Percentiles rank a stretch among this genome's conserved stretches.
phyloP scores from a whole-genome alignment of 2,329 filamentous ascomycete genomes.

The Ophiostoma novo-ulmi region DNA sequence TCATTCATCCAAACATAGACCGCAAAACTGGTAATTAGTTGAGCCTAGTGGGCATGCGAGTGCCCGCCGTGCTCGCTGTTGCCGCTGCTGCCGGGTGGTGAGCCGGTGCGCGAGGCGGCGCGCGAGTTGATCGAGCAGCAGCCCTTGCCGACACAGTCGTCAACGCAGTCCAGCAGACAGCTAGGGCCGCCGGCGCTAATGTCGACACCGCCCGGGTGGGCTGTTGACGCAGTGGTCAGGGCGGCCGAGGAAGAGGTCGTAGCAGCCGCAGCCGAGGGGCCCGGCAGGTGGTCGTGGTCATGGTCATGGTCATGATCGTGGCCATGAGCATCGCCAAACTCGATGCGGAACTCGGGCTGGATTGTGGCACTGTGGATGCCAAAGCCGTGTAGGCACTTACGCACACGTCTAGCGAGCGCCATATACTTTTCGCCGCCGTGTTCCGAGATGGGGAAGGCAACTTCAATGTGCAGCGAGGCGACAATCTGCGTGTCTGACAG shows the following conservation, averaged over 20 bases:
- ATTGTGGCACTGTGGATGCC: conserved; percentile 97
- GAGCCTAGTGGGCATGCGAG: conserved; percentile 23
- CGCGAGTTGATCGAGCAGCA: conserved; percentile 42
- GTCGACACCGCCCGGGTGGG: conserved; percentile 29
- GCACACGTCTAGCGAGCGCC: conserved; percentile 74
- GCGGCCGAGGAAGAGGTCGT: neutral
- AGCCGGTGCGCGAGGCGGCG: conserved; percentile 30
- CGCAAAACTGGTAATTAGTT: neutral
- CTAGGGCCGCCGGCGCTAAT: conserved; percentile 26
- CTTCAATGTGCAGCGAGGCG: conserved; percentile 87
- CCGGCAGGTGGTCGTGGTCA: neutral
- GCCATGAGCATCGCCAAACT: conserved; percentile 28
- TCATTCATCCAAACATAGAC: neutral
- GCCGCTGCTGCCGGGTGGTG: conserved; percentile 35
- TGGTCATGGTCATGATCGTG: neutral
- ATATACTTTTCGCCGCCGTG: conserved; percentile 79
- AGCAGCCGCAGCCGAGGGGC: neutral
- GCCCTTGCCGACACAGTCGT: conserved; percentile 43
- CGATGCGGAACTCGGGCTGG: conserved; percentile 76
- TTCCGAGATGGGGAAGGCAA: conserved; percentile 82
- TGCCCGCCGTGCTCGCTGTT: conserved; percentile 34
- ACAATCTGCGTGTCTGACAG: conserved; percentile 91
- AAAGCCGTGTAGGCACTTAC: conserved; percentile 86
- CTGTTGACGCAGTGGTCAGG: neutral
- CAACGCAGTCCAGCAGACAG: conserved; percentile 51